Conservation (phyloP, 2,329 filamentous ascomycete genomes). For the Colletotrichum sp. region DNA sequence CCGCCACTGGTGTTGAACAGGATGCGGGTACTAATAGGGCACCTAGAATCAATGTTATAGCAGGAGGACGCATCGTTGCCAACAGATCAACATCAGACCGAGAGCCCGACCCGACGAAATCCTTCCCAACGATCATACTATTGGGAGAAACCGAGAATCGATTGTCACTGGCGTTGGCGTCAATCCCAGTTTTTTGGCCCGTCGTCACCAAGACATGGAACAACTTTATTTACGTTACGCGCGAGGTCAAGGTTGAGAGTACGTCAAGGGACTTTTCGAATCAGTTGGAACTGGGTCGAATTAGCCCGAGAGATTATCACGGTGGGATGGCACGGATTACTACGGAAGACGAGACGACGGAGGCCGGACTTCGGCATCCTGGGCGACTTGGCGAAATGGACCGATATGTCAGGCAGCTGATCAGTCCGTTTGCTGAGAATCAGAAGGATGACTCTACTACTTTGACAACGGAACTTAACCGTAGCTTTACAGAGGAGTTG, state of each 20-base stretch:
- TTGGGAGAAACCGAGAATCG: conserved; percentile 1
- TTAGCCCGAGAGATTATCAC: not conserved
- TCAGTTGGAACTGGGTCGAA: not conserved
- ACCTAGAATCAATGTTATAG: not conserved
- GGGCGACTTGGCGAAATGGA: not conserved
- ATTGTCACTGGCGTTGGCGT: not conserved
- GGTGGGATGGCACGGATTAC: not conserved
- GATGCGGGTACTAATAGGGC: not conserved
- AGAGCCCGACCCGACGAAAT: not conserved
- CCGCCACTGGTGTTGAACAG: not conserved
- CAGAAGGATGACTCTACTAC: not conserved
- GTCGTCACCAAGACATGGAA: not conserved
- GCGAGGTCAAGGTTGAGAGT: not conserved
- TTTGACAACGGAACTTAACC: not conserved
- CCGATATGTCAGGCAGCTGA: not conserved
- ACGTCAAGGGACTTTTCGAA: not conserved
- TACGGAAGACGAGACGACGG: not conserved
- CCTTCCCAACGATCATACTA: not conserved
- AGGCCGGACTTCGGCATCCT: not conserved
- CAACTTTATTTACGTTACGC: not conserved
- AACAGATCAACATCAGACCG: not conserved
- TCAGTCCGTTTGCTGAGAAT: not conserved
- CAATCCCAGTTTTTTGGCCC: conserved; percentile 9
- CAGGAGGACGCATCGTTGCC: not conserved
- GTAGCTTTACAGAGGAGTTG: not conserved